These are phyloP conservation scores for Trypanosoma vivax DNA, from an alignment of 208 protist genomes.

Conservation along the genomic window DNA sequence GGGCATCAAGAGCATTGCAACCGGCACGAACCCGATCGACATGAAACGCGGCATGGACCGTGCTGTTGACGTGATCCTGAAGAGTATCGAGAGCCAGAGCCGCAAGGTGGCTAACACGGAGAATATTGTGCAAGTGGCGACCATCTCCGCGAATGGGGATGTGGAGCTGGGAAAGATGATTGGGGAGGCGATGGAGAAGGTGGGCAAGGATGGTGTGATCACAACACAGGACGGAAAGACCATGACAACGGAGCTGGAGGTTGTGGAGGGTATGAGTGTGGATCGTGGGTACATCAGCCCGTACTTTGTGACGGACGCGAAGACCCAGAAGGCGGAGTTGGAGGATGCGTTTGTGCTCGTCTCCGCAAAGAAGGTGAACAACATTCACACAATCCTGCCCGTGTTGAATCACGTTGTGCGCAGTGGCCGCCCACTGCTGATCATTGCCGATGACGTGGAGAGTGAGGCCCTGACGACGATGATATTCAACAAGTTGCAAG, in stretches of 20 bases:
- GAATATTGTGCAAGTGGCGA: slow-evolving; percentile 97
- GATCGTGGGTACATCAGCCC: slow-evolving; percentile 97
- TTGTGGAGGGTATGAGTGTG: slow-evolving; percentile 97
- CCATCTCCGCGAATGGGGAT: slow-evolving; percentile 99
- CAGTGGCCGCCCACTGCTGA: slow-evolving; percentile 91
- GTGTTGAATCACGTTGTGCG: slow-evolving; percentile 86
- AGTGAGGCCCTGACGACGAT: slow-evolving; percentile 93
- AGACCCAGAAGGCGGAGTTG: slow-evolving; percentile 94
- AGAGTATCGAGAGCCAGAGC: slow-evolving; percentile 84
- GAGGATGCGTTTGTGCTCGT: slow-evolving; percentile 96
- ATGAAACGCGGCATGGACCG: slow-evolving; percentile 97
- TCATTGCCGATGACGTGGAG: slow-evolving; percentile 99
- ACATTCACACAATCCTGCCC: slow-evolving; percentile 84
- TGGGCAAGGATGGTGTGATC: slow-evolving; percentile 99
- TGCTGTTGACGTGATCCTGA: slow-evolving; percentile 90
- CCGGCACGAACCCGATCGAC: slow-evolving; percentile 99
- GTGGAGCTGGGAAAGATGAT: slow-evolving; percentile 97
- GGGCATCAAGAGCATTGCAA: slow-evolving; percentile 94
- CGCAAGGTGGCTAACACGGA: slow-evolving; percentile 93
- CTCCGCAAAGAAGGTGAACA: slow-evolving; percentile 94
- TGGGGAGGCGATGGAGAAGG: slow-evolving; percentile 97
- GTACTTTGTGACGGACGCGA: slow-evolving; percentile 98
- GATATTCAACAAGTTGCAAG: slow-evolving; percentile 84
- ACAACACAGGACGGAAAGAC: slow-evolving; percentile 99
- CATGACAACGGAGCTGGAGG: slow-evolving; percentile 95